Evolutionary conservation across 2,329 filamentous ascomycete genomes (phyloP).

Genomic region (Cladosporium colombiae): DNA sequence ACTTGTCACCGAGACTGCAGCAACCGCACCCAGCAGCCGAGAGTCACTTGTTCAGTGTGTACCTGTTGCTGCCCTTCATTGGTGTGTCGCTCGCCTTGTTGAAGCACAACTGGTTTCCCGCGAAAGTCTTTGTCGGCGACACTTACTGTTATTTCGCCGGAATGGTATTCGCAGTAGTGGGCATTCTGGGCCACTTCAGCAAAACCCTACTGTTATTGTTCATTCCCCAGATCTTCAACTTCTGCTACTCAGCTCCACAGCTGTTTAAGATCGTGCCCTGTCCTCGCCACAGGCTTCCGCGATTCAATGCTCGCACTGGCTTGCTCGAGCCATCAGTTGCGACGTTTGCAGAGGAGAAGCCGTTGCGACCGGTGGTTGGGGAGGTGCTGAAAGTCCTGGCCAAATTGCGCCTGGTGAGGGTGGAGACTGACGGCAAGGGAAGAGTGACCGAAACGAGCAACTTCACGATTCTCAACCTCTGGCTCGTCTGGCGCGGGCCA

Average conservation of each 20-base stretch:
- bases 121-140: constrained; percentile 93
- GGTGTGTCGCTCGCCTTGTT: constrained; percentile 86
- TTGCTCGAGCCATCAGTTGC: constrained; percentile 85
- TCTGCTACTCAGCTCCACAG: constrained; percentile 88
- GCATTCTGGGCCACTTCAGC: constrained; percentile 95
- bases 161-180: constrained; percentile 97
- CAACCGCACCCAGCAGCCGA: constrained; percentile 93
- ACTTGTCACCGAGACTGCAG: constrained; percentile 64
- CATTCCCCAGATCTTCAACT: constrained; percentile 94
- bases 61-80: constrained; percentile 89
- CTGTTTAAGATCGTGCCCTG: constrained; percentile 88
- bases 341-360: constrained; percentile 62
- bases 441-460: constrained; percentile 80
- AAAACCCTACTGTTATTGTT: constrained; percentile 92
- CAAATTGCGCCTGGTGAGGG: constrained; percentile 65
- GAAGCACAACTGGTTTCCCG: constrained; percentile 93
- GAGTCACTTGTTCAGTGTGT: constrained; percentile 93
- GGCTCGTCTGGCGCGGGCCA: constrained; percentile 93
- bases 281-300: constrained; percentile 86
- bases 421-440: constrained; percentile 68
- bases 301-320: constrained; percentile 82
- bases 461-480: constrained; percentile 90
- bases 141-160: constrained; percentile 99
- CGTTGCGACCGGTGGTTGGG: constrained; percentile 66
- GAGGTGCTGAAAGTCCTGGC: constrained; percentile 68